Conservation (phyloP, 805 yeast genomes). For the Hanseniaspora pseudoguilliermondii region DNA sequence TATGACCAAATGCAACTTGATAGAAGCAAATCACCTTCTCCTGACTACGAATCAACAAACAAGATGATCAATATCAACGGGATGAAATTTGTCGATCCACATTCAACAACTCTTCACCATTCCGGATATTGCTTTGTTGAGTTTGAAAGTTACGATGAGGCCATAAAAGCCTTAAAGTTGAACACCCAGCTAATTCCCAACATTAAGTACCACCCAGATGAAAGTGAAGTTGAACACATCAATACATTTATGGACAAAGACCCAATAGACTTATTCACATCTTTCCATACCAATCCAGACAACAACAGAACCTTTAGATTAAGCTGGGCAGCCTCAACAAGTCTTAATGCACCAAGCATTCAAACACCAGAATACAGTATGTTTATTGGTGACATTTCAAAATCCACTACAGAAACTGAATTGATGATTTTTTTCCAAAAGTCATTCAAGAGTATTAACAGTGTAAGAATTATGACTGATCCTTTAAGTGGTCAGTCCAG, state of each 20-base stretch:
- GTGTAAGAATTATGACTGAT: conserved; percentile 77
- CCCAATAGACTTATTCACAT: background rate
- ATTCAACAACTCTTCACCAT: conserved; percentile 28
- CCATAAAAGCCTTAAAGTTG: conserved; percentile 51
- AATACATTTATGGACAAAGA: background rate
- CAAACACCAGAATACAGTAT: conserved; percentile 65
- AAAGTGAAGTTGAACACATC: background rate
- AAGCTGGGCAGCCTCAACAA: conserved; percentile 79
- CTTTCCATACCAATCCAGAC: conserved; percentile 24
- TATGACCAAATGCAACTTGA: background rate
- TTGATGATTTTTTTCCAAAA: conserved; percentile 58
- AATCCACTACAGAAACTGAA: conserved; percentile 71
- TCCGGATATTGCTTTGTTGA: conserved; percentile 73
- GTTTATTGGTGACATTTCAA: conserved; percentile 73
- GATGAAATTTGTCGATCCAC: conserved; percentile 25
- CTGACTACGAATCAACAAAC: background rate
- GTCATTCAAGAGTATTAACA: conserved; percentile 52
- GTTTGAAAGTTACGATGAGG: conserved; percentile 54
- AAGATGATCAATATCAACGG: conserved; percentile 23
- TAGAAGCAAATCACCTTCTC: conserved; percentile 7
- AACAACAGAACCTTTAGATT: conserved; percentile 53
- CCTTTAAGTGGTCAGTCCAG: conserved; percentile 66
- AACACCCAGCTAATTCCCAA: conserved; percentile 59
- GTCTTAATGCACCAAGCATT: conserved; percentile 55
- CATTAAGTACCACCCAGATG: conserved; percentile 19